phyloP scores from a whole-genome alignment of 306 rosid genomes.

The Vigna trinervia region DNA sequence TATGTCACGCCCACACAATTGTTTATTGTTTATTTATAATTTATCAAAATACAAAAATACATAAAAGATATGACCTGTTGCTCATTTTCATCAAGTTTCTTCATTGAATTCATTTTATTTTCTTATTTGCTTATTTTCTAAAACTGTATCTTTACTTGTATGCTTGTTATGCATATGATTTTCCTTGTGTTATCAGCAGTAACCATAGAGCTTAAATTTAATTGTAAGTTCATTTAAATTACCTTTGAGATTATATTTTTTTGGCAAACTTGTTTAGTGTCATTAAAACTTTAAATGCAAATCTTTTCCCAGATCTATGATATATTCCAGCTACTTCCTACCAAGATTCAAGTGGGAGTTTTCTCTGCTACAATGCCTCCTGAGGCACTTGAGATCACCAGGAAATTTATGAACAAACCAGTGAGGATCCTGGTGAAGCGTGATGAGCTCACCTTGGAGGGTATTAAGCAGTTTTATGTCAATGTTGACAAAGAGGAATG shows the following conservation, averaged over 20 bases:
- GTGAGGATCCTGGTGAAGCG: slow-evolving; percentile 90
- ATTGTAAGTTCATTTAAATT: background rate
- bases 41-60: too few species aligned
- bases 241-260: background rate
- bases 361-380: slow-evolving; percentile 93
- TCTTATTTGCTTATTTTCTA: background rate
- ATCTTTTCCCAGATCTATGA: slow-evolving; percentile 68
- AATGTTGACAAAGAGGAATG: slow-evolving; percentile 83
- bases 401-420: slow-evolving; percentile 89
- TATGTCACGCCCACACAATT: background rate
- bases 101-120: slow-evolving; percentile 6
- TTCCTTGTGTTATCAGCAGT: background rate
- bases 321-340: slow-evolving; percentile 81
- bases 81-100: background rate
- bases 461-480: slow-evolving; percentile 79
- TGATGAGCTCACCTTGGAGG: slow-evolving; percentile 87
- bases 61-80: background rate
- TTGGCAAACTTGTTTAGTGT: background rate
- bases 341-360: slow-evolving; percentile 83
- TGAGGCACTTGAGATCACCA: slow-evolving; percentile 87
- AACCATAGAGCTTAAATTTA: background rate
- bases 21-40: background rate
- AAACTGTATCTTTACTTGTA: background rate
- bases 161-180: slow-evolving; percentile 16
- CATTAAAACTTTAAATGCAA: slow-evolving; percentile 3